A percentile compares a stretch with the other conserved stretches of the same genome.
phyloP scores from a whole-genome alignment of 1,284 basidiomycete species.

The Ustilago cynodontis region DNA sequence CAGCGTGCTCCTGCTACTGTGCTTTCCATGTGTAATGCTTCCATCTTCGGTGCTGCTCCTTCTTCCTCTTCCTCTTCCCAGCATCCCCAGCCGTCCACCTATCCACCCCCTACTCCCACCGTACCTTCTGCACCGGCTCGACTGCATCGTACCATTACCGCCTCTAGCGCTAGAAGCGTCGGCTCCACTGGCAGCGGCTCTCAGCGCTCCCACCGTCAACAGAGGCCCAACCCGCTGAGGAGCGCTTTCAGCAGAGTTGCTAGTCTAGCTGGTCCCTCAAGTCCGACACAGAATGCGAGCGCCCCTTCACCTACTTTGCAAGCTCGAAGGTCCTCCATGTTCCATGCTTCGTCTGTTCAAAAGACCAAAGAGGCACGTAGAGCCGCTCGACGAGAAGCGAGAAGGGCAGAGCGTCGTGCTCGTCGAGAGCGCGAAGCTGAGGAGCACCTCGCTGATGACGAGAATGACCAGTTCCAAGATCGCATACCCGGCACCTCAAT shows the following conservation, averaged over 20 bases:
- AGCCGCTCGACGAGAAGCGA: conserved; percentile 32
- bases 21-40: conserved; percentile 39
- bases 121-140: conserved; percentile 4
- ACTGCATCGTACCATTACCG: conserved; percentile 33
- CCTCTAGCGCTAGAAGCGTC: conserved; percentile 16
- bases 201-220: conserved; percentile 25
- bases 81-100: conserved; percentile 18
- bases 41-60: conserved; percentile 12
- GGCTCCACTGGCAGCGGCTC: conserved; percentile 17
- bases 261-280: conserved; percentile 28
- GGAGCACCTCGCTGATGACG: conserved; percentile 17
- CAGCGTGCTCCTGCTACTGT: conserved; percentile 37
- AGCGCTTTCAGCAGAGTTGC: conserved; percentile 34
- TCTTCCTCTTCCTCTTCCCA: conserved; percentile 8
- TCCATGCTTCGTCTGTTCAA: conserved; percentile 31
- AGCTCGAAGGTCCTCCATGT: conserved; percentile 13
- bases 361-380: conserved; percentile 43
- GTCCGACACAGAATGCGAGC: conserved; percentile 9
- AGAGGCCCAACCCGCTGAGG: conserved; percentile 21
- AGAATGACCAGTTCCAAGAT: conserved; percentile 12
- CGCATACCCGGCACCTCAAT: conserved; percentile 2
- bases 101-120: conserved; percentile 16
- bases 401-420: conserved; percentile 16
- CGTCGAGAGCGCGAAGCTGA: conserved; percentile 28
- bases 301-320: conserved; percentile 14